Conservation (phyloP, 2,329 filamentous ascomycete genomes). For the Ceratocystis cacaofunesta region DNA sequence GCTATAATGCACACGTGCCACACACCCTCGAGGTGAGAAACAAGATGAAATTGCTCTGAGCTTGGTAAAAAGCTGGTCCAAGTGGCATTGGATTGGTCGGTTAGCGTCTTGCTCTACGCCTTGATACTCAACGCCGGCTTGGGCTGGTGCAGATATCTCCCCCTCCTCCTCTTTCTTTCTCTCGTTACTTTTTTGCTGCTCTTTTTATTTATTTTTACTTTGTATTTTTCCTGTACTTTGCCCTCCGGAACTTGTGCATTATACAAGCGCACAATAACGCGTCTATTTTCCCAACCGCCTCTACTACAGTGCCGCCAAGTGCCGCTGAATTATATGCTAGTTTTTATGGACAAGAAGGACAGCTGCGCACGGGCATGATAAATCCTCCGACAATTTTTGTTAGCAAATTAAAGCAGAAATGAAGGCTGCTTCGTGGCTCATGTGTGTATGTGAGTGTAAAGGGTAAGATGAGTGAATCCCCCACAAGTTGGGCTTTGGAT, state of each 20-base stretch:
- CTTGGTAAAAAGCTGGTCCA: neutral
- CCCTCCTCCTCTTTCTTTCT: neutral
- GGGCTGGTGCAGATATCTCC: neutral
- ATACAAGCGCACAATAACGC: neutral
- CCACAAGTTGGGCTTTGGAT: neutral
- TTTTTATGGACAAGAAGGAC: constrained; percentile 1
- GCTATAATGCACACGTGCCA: neutral
- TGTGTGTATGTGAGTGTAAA: neutral
- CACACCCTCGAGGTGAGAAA: neutral
- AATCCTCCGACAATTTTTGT: neutral
- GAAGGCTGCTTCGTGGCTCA: neutral
- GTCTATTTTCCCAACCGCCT: neutral
- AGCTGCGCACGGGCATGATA: constrained; percentile 2
- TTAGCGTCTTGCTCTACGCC: neutral
- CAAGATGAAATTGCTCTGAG: neutral
- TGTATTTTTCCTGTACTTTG: neutral
- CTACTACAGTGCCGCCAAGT: constrained; percentile 1
- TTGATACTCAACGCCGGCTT: neutral
- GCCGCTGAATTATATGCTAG: constrained; percentile 1
- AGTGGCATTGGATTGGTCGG: neutral
- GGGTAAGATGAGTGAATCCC: neutral
- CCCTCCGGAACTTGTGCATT: neutral
- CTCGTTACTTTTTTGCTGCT: neutral
- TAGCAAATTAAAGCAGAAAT: neutral
- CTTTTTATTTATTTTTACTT: neutral